Evolutionary conservation across 768 basidiomycete genomes (phyloP).

Genomic region (Auriscalpium microsporum): DNA sequence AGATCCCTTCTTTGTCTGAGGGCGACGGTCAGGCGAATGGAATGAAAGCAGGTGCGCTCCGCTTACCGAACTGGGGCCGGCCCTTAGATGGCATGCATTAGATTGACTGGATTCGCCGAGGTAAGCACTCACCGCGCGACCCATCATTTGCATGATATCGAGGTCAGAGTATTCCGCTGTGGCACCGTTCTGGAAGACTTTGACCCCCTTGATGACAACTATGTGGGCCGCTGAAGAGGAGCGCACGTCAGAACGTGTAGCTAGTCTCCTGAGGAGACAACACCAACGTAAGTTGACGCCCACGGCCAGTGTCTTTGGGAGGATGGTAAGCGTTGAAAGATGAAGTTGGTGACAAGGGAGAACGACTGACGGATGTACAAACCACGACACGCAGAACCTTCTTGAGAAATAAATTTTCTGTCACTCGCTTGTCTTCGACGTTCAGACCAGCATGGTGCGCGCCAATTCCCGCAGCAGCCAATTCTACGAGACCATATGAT

Average conservation of each 20-base stretch:
- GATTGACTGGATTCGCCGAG: background rate
- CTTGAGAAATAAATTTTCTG: constrained; percentile 66
- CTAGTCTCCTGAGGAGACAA: background rate
- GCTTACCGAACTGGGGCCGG: constrained; percentile 79
- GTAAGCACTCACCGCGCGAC: constrained; percentile 61
- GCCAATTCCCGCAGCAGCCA: constrained; percentile 71
- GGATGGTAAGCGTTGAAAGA: constrained; percentile 3
- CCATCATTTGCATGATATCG: constrained; percentile 95
- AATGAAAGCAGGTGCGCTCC: background rate
- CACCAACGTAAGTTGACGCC: constrained; percentile 88
- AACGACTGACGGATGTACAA: constrained; percentile 66
- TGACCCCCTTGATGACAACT: constrained; percentile 89
- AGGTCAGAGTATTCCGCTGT: constrained; percentile 83
- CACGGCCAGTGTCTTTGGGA: constrained; percentile 77
- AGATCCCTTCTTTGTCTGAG: constrained; percentile 73
- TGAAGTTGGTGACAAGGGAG: background rate
- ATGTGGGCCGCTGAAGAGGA: constrained; percentile 68
- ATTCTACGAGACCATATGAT: constrained; percentile 29
- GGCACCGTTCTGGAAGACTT: constrained; percentile 60
- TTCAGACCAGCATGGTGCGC: constrained; percentile 88
- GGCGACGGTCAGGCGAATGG: background rate
- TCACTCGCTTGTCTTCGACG: constrained; percentile 59
- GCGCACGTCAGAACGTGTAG: background rate
- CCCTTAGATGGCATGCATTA: constrained; percentile 39
- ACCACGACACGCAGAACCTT: constrained; percentile 61